Conservation (phyloP, 139 green algal genomes). For the Picochlorum sp. region DNA sequence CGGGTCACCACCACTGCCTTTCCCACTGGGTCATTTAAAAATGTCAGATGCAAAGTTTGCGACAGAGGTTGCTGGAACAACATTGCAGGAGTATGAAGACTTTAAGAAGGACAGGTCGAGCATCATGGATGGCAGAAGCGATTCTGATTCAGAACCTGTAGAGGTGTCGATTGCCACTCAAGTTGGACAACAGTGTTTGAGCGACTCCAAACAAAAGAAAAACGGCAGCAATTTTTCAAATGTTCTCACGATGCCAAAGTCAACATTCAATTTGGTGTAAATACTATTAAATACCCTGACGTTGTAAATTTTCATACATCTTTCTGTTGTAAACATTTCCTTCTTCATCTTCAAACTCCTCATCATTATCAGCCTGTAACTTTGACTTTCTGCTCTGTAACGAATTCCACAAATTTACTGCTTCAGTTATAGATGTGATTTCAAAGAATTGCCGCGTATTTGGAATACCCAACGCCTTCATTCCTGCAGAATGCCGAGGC, state of each 20-base stretch:
- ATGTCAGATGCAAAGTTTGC: constrained; percentile 40
- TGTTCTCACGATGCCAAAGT: neutral
- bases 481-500: constrained; percentile 79
- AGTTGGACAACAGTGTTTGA: neutral
- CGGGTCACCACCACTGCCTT: constrained; percentile 6
- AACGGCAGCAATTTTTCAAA: neutral
- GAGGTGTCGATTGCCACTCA: neutral
- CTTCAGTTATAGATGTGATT: constrained; percentile 84
- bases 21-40: constrained; percentile 38
- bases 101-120: constrained; percentile 22
- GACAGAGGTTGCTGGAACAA: constrained; percentile 5
- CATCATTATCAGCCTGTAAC: constrained; percentile 45
- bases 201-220: neutral
- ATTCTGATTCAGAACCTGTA: neutral
- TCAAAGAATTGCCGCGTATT: constrained; percentile 95
- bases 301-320: constrained; percentile 76
- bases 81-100: constrained; percentile 30
- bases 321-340: constrained; percentile 90
- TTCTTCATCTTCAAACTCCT: constrained; percentile 74
- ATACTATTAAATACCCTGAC: constrained; percentile 59
- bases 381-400: constrained; percentile 47
- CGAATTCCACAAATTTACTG: constrained; percentile 69
- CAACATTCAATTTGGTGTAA: neutral
- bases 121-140: neutral
- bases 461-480: constrained; percentile 91